Conservation (phyloP, 1,284 basidiomycete genomes). For the Ustilago shanxiensis region DNA sequence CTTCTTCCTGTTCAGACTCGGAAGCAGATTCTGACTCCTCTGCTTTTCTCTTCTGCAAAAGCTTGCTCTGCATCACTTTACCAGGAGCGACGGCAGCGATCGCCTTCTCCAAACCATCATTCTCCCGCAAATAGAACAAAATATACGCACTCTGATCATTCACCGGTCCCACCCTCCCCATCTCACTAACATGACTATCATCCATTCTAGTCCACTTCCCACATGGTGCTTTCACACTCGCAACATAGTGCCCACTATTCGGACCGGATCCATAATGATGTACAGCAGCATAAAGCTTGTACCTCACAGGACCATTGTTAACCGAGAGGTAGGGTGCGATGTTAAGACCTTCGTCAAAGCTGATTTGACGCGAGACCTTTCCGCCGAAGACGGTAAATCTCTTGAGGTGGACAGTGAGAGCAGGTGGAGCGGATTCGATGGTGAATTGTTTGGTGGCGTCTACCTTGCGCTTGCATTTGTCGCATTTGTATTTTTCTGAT, state of each 20-base stretch:
- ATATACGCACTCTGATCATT: conserved; percentile 88
- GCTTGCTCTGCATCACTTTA: not conserved
- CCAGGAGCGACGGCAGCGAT: conserved; percentile 15
- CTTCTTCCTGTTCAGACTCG: conserved; percentile 8
- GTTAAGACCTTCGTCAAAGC: conserved; percentile 83
- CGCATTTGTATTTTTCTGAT: conserved; percentile 97
- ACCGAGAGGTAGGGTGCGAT: conserved; percentile 87
- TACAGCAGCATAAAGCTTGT: conserved; percentile 90
- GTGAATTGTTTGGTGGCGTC: conserved; percentile 89
- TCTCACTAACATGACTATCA: conserved; percentile 80
- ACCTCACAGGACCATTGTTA: conserved; percentile 74
- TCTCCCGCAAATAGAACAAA: conserved; percentile 86
- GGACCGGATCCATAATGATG: conserved; percentile 92
- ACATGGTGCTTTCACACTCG: conserved; percentile 81
- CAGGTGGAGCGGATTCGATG: conserved; percentile 85
- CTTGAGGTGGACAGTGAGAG: conserved; percentile 97
- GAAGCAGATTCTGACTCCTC: conserved; percentile 13
- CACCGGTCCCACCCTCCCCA: conserved; percentile 64
- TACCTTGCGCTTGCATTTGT: conserved; percentile 91
- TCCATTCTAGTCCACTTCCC: conserved; percentile 93
- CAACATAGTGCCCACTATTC: conserved; percentile 95
- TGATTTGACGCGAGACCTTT: conserved; percentile 77
- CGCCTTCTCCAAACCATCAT: conserved; percentile 45
- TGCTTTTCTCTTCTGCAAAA: conserved; percentile 15
- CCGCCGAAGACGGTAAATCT: conserved; percentile 87